Evolutionary conservation across 495 filamentous ascomycete species (phyloP).

Genomic region (Podospora conica): DNA sequence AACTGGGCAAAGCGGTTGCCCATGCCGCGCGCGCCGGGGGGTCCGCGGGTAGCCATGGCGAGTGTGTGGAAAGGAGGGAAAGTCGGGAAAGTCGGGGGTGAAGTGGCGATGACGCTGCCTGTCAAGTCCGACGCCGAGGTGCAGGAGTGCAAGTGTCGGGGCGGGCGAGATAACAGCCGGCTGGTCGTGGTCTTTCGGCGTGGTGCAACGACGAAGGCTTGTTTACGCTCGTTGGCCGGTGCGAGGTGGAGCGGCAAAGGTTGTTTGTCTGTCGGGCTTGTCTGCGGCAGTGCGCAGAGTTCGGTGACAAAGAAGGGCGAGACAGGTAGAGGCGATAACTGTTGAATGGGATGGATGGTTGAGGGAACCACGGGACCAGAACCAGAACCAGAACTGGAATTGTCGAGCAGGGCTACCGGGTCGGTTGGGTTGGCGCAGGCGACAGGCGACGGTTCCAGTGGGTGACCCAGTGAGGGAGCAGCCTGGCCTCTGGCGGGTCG

Average conservation of each 20-base stretch:
- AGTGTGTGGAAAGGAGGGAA: constrained; percentile 12
- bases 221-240: neutral
- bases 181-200: neutral
- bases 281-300: neutral
- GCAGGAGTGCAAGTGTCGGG: neutral
- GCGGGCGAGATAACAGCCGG: constrained; percentile 7
- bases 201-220: neutral
- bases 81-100: neutral
- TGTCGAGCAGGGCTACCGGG: constrained; percentile 13
- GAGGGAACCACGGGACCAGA: constrained; percentile 20
- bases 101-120: constrained; percentile 8
- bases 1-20: constrained; percentile 88
- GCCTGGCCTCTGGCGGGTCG: constrained; percentile 11
- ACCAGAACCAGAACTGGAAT: constrained; percentile 18
- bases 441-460: constrained; percentile 15
- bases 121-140: neutral
- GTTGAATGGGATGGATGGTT: constrained; percentile 13
- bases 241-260: neutral
- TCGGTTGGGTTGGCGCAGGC: constrained; percentile 13
- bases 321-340: constrained; percentile 1
- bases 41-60: constrained; percentile 73
- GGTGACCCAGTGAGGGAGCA: constrained; percentile 9
- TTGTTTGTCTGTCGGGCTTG: neutral
- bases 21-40: constrained; percentile 66
- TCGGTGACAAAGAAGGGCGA: neutral